Evolutionary conservation across 768 basidiomycete species (phyloP).

Genomic region (Cystoderma amianthinum): DNA sequence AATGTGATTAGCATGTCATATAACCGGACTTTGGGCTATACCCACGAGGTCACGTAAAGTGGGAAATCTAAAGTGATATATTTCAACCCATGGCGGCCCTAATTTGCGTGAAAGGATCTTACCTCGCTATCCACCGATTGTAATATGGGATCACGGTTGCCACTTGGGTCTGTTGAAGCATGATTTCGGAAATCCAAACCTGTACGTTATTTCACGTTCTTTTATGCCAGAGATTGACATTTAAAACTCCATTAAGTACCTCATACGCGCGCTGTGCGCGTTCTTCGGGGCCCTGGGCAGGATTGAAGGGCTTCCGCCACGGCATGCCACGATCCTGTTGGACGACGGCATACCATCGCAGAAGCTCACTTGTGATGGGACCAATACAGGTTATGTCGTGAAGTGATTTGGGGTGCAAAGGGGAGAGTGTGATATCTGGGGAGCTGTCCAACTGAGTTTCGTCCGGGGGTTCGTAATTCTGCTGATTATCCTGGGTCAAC

Average conservation of each 20-base stretch:
- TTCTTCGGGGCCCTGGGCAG: constrained; percentile 42
- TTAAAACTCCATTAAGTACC: constrained; percentile 48
- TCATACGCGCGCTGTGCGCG: constrained; percentile 89
- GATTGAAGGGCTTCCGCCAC: constrained; percentile 75
- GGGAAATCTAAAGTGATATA: constrained; percentile 53
- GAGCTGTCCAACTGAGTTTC: constrained; percentile 1
- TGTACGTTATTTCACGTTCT: constrained; percentile 15
- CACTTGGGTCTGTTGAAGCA: constrained; percentile 97
- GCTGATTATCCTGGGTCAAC: neutral
- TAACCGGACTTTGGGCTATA: too few species aligned
- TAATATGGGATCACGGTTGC: constrained; percentile 93
- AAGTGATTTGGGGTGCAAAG: constrained; percentile 33
- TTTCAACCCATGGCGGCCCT: constrained; percentile 2
- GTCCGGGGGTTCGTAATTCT: neutral
- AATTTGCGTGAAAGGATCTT: constrained; percentile 13
- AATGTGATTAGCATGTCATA: neutral
- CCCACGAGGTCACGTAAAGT: constrained; percentile 70
- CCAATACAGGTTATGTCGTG: constrained; percentile 39
- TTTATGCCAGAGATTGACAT: too few species aligned
- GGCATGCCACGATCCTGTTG: constrained; percentile 78
- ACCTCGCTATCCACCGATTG: constrained; percentile 81
- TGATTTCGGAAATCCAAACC: constrained; percentile 91
- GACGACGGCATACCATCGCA: constrained; percentile 67
- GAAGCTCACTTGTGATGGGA: constrained; percentile 41
- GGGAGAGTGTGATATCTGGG: neutral